A percentile compares a stretch with the other conserved stretches of the same genome.
Conservation (phyloP, 2,329 filamentous ascomycete species). For the Xylariaceae sp. region DNA sequence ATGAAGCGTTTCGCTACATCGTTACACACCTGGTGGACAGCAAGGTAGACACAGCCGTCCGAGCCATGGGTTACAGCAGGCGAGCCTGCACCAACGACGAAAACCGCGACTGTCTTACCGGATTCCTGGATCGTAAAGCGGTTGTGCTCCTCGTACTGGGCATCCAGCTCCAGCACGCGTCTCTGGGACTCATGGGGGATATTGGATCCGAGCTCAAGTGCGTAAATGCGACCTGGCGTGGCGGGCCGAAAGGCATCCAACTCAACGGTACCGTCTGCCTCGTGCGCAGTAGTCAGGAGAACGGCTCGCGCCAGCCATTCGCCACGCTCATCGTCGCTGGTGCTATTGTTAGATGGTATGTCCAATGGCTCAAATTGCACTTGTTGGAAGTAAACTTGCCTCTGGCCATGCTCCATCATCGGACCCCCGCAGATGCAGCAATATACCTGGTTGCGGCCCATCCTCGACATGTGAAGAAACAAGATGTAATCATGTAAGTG, state of each 20-base stretch:
- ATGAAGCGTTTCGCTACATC: not conserved
- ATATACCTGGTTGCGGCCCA: not conserved
- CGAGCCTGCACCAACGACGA: not conserved
- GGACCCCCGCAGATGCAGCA: not conserved
- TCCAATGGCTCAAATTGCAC: not conserved
- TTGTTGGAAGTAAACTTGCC: not conserved
- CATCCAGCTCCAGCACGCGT: not conserved
- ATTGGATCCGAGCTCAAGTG: not conserved
- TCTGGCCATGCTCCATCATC: not conserved
- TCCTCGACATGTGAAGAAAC: too few relatives aligned
- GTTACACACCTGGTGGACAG: not conserved
- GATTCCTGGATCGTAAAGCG: not conserved
- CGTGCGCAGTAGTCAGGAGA: not conserved
- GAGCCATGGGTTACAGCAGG: not conserved
- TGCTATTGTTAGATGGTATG: not conserved
- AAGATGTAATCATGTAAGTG: too few relatives aligned
- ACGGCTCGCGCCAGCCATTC: not conserved
- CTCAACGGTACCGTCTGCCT: not conserved
- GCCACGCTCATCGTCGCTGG: not conserved
- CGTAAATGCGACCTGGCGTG: not conserved
- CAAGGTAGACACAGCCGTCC: not conserved
- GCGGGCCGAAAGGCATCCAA: not conserved
- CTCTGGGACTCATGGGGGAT: not conserved
- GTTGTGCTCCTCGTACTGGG: not conserved
- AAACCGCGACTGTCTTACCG: not conserved